phyloP scores from a whole-genome alignment of 2,329 filamentous ascomycete genomes.

The Phyllosticta ampelicida region DNA sequence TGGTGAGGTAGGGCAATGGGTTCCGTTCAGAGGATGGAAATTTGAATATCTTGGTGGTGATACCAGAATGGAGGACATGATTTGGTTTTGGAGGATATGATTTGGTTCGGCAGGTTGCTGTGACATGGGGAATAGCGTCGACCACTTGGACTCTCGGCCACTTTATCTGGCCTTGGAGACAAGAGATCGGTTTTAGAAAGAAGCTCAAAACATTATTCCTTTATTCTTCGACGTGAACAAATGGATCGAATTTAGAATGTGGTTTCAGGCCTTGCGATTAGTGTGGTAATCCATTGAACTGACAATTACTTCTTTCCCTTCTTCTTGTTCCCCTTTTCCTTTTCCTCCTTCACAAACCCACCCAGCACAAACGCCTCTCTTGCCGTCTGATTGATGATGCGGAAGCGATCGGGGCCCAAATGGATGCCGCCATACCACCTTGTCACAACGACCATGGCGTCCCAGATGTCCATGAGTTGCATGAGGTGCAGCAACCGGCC shows the following conservation, averaged over 20 bases:
- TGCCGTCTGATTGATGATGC: constrained; percentile 77
- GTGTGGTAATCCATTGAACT: neutral
- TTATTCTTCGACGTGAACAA: no score
- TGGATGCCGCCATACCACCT: constrained; percentile 92
- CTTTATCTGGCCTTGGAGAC: no score
- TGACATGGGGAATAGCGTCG: no score
- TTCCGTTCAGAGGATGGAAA: no score
- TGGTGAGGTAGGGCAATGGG: no score
- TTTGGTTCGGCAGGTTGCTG: no score
- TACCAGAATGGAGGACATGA: no score
- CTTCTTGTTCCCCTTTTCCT: constrained; percentile 23
- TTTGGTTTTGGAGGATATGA: no score
- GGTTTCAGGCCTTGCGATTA: neutral
- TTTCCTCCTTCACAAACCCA: constrained; percentile 52
- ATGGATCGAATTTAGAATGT: neutral
- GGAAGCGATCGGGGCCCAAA: constrained; percentile 79
- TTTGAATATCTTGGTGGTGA: no score
- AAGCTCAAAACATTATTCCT: no score
- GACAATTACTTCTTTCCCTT: constrained; percentile 14
- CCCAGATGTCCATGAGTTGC: constrained; percentile 91
- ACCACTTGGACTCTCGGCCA: no score
- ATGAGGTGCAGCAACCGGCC: constrained; percentile 76
- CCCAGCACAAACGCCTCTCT: constrained; percentile 74
- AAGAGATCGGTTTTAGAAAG: no score
- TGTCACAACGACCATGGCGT: constrained; percentile 84